Percentiles rank a stretch among this genome's conserved stretches.
These are phyloP conservation scores for Ophiostoma angusticollis DNA, from an alignment of 2,329 filamentous ascomycete species.

Conservation along the genomic window DNA sequence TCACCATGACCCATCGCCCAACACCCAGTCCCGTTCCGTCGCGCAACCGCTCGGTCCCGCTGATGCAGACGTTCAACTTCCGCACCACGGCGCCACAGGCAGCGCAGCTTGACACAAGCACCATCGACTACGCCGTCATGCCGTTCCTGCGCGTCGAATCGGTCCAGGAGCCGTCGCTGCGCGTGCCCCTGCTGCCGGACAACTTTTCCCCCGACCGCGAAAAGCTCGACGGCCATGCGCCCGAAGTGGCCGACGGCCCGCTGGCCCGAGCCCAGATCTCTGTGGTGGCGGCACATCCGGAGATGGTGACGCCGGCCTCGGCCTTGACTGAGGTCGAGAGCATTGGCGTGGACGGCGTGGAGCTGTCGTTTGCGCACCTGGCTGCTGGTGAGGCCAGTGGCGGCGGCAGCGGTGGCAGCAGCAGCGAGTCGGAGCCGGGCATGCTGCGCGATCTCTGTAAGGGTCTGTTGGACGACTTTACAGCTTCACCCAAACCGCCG, in stretches of 20 bases:
- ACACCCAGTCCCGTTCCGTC: constrained; percentile 29
- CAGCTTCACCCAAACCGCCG: not conserved
- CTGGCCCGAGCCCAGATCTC: constrained; percentile 33
- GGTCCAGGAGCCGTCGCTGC: constrained; percentile 29
- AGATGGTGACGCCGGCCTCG: constrained; percentile 32
- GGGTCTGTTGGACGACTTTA: constrained; percentile 27
- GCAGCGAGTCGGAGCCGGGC: constrained; percentile 18
- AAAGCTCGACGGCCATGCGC: constrained; percentile 26
- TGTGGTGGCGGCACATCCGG: constrained; percentile 45
- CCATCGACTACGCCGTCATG: constrained; percentile 42
- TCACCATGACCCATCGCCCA: constrained; percentile 36
- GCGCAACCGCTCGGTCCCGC: constrained; percentile 34
- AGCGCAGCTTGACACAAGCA: constrained; percentile 20
- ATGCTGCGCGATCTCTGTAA: constrained; percentile 44
- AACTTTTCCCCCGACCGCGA: constrained; percentile 36
- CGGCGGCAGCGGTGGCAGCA: not conserved
- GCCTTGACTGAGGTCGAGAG: constrained; percentile 46
- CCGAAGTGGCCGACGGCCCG: constrained; percentile 30
- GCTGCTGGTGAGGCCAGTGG: constrained; percentile 8
- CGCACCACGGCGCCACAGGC: constrained; percentile 31
- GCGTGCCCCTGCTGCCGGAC: constrained; percentile 48
- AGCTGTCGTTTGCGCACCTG: constrained; percentile 40
- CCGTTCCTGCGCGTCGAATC: constrained; percentile 24
- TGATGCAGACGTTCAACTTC: constrained; percentile 57
- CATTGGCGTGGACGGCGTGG: constrained; percentile 42